These are phyloP conservation scores for Leucoagaricus sp. DNA, from an alignment of 1,284 basidiomycete species.

Conservation along the genomic window DNA sequence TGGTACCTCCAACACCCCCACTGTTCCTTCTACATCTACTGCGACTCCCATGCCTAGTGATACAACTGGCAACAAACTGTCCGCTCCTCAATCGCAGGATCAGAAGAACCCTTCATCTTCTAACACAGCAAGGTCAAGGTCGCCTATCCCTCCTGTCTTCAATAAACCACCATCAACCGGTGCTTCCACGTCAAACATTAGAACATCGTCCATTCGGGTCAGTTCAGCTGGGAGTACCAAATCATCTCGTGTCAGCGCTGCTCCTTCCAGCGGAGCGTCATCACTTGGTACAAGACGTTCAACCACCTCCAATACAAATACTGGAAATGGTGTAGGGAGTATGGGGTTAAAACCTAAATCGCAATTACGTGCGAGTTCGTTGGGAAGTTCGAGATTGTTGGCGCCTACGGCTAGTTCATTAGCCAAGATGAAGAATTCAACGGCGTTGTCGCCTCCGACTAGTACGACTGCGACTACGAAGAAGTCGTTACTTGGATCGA, in stretches of 20 bases:
- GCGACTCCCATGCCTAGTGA: conserved; percentile 16
- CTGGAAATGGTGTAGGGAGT: conserved; percentile 21
- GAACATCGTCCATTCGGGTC: conserved; percentile 9
- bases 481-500: conserved; percentile 36
- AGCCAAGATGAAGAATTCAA: conserved; percentile 48
- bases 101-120: conserved; percentile 15
- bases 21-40: conserved; percentile 7
- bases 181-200: no score
- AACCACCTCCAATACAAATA: not conserved
- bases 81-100: conserved; percentile 7
- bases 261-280: conserved; percentile 32
- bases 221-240: conserved; percentile 11
- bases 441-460: not conserved
- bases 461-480: conserved; percentile 14
- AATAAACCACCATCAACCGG: not conserved
- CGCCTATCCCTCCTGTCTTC: conserved; percentile 7
- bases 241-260: conserved; percentile 18
- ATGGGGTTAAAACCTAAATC: conserved; percentile 30
- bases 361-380: conserved; percentile 23
- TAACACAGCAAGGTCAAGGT: conserved; percentile 15
- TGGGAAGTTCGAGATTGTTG: conserved; percentile 53
- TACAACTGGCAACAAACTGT: not conserved
- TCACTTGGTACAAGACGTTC: conserved; percentile 38
- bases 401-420: conserved; percentile 79
- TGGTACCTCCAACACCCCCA: conserved; percentile 9